Percentiles rank a stretch among this genome's conserved stretches.
phyloP scores from a whole-genome alignment of 306 rosid species.

The Abrus precatorius region DNA sequence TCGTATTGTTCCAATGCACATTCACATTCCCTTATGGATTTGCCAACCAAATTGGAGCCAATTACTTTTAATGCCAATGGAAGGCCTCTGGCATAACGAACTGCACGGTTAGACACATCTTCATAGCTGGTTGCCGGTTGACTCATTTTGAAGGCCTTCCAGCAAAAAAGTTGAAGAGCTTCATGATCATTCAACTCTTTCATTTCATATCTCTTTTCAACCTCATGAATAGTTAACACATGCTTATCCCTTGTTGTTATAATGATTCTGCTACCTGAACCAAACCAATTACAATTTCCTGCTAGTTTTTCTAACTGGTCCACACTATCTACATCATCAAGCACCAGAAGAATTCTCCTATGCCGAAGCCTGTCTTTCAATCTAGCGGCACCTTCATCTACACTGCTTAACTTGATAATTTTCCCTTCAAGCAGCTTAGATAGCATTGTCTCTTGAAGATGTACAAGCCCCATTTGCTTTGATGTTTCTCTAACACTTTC shows the following conservation, averaged over 20 bases:
- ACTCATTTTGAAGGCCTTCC: constrained; percentile 26
- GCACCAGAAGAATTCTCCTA: too few relatives aligned
- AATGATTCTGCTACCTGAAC: constrained; percentile 35
- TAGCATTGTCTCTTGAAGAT: background rate
- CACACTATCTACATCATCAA: too few relatives aligned
- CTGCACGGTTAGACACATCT: constrained; percentile 11
- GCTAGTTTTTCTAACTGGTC: too few relatives aligned
- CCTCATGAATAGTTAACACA: background rate
- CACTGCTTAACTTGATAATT: background rate
- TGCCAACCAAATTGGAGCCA: constrained; percentile 40
- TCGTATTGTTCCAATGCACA: constrained; percentile 2
- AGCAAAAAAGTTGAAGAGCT: constrained; percentile 37
- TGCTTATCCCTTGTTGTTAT: constrained; percentile 37
- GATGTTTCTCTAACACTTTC: background rate
- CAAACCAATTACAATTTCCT: too few relatives aligned
- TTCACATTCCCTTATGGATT: constrained; percentile 16
- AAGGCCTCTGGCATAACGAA: constrained; percentile 42
- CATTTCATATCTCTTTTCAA: constrained; percentile 28
- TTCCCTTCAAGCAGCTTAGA: background rate
- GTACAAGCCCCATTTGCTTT: too few relatives aligned
- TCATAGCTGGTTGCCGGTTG: background rate
- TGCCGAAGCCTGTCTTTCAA: too few relatives aligned
- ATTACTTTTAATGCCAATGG: constrained; percentile 41
- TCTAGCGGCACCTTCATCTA: too few relatives aligned
- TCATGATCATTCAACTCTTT: constrained; percentile 13